Evolutionary conservation across 108 stramenopile species (phyloP), one percentile per base, ranked within the genome.

Genomic region (Aureococcus anophagefferens): DNA sequence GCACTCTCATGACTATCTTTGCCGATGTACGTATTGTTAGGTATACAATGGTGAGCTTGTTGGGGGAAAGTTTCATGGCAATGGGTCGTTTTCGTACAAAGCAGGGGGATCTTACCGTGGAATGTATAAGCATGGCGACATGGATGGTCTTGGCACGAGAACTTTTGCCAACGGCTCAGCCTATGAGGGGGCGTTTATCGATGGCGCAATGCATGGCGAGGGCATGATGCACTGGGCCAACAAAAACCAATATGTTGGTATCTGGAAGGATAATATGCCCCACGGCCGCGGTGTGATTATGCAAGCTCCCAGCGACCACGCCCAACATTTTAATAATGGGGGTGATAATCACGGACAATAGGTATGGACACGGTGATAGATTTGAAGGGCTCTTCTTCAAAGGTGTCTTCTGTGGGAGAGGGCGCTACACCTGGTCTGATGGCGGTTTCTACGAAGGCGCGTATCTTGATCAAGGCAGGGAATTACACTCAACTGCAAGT

Each of bases 371-470:
- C 34, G 73, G 73, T 3, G 66, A 74, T 34, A 65, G 73, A 1
- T 74, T 65, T 21, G 73, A 74, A 45, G 73, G 73, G 3, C 25
- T 34, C 34, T 74, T 74, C 25, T 36, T 67, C 33, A 28, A 46
- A 13, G 73, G 73, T 16, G n/a, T n/a, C n/a, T 67, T 66, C 33
- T 64, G 63, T 31, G 73, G 73, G 13, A 14, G 62, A 11, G 73
- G 73, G 0, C 31, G 62, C 18, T 64, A 64, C 18, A 72, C 66
- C 7, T 72, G 62, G 32, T n/a, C 44, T 14, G 71, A 72, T 35
- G 71, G 71, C 0, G 59, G 70, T 5, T 74, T 29, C 62, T 74
- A 74, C 62, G 73, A 74, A 9, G 73, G 67, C 0, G 62, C 21
- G 34, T 74, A 51, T 45, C 64, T 28, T 5, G 73, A 64, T 32